Evolutionary conservation across 306 rosid species (phyloP), one percentile per base, ranked within the genome.

Genomic region (Gleditsia sinensis): DNA sequence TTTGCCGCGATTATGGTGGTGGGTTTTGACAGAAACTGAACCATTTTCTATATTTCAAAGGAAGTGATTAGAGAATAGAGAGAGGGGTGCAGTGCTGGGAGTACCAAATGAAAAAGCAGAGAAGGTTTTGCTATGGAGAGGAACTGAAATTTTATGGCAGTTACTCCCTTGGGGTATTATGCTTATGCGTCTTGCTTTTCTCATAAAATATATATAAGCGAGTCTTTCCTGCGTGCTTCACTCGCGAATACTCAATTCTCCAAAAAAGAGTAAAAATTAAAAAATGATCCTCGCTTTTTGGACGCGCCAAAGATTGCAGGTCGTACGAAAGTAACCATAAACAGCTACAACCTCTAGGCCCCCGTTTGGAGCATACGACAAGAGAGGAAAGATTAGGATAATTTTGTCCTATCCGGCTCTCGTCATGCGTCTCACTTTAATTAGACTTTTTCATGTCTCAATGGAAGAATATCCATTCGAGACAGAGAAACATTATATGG

Each of bases 11-110:
- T 49, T 59, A 79, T 36, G 74, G 69, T 32, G 8, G 62, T 55
- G 60, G 82, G 65, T 64, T 83, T 88, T 17, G 71, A 50, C n/a
- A 84, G 42, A 37, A 34, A 65, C 32, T 80, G 88, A 63, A 62
- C 81, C 96, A 90, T 93, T 73, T n/a, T 25, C 10, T 40, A 30
- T 24, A 13, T 13, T 6, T 49, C 3, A 9, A 39, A 80, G 58
- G 34, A 40, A 59, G 9, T 7, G 43, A 8, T 37, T 2, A 8
- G 2, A 71, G 24, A 67, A 1, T 6, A 7, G 6, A 17, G 59
- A 21, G 36, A 24, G 9, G 58, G 36, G 13, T 19, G 14, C 45
- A 54, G 32, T 14, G 42, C 37, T 33, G 30, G 66, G 33, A 60
- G 60, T 39, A 24, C 27, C 13, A 5, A 11, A 7, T 37, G 72